Evolutionary conservation across 495 filamentous ascomycete genomes (phyloP).

Genomic region (Bacidia gigantensis): DNA sequence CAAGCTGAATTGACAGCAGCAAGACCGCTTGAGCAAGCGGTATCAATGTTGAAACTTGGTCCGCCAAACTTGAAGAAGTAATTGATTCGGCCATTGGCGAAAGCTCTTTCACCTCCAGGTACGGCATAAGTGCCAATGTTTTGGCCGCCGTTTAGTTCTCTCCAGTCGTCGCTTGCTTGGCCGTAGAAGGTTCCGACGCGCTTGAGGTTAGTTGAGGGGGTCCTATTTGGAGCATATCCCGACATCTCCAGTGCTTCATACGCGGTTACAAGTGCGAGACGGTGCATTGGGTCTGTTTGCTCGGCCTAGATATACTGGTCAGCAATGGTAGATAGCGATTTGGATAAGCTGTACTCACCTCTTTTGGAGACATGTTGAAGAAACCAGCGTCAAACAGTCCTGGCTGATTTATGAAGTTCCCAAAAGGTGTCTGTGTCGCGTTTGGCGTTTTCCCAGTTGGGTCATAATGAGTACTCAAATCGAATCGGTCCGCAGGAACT

Average conservation of each 20-base stretch:
- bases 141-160: slow-evolving; percentile 14
- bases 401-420: slow-evolving; percentile 21
- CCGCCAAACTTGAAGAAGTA: slow-evolving; percentile 61
- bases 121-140: slow-evolving; percentile 21
- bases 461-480: slow-evolving; percentile 19
- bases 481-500: slow-evolving; percentile 17
- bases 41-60: slow-evolving; percentile 60
- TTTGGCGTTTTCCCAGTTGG: slow-evolving; percentile 20
- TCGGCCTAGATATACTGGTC: slow-evolving; percentile 30
- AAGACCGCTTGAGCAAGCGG: slow-evolving; percentile 59
- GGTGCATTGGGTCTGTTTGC: slow-evolving; percentile 66
- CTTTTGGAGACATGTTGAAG: slow-evolving; percentile 12
- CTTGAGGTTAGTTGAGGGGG: neutral
- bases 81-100: slow-evolving; percentile 21
- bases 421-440: slow-evolving; percentile 20
- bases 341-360: neutral
- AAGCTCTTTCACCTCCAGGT: slow-evolving; percentile 19
- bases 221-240: slow-evolving; percentile 1
- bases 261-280: slow-evolving; percentile 53
- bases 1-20: slow-evolving; percentile 61
- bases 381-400: slow-evolving; percentile 10
- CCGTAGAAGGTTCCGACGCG: slow-evolving; percentile 9
- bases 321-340: neutral
- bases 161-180: slow-evolving; percentile 6
- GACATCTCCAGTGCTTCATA: slow-evolving; percentile 71